Percentiles rank a stretch among this genome's conserved stretches.
phyloP scores from a whole-genome alignment of 2,329 filamentous ascomycete genomes.

The Cladosporium oxysporum region DNA sequence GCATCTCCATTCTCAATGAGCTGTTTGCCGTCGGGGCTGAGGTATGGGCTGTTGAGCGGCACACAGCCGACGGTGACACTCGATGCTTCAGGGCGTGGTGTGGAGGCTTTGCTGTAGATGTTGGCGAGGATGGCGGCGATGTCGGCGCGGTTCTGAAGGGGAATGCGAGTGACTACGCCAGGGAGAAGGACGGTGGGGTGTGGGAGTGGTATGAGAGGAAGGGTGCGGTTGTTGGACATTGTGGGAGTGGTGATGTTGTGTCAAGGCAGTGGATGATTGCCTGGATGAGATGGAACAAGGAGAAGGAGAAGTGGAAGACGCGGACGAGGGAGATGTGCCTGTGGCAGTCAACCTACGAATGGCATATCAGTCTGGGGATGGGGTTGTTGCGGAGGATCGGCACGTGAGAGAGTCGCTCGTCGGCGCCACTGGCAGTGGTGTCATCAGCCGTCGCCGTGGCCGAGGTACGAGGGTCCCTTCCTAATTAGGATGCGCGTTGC shows the following conservation, averaged over 20 bases:
- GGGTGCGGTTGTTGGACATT: slow-evolving; percentile 35
- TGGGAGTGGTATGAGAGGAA: slow-evolving; percentile 82
- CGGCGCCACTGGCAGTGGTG: slow-evolving; percentile 15
- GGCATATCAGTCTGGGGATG: slow-evolving; percentile 8
- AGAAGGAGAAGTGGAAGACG: slow-evolving; percentile 3
- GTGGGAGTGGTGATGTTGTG: not conserved
- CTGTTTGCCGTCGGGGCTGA: slow-evolving; percentile 73
- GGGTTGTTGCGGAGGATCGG: slow-evolving; percentile 12
- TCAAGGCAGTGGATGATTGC: not conserved
- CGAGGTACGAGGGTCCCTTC: slow-evolving; percentile 9
- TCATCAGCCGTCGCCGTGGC: slow-evolving; percentile 3
- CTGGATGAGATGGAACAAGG: not conserved
- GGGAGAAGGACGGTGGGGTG: slow-evolving; percentile 81
- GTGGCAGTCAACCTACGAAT: not conserved
- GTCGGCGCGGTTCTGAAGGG: slow-evolving; percentile 80
- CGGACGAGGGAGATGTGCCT: not conserved
- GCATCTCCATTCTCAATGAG: slow-evolving; percentile 67
- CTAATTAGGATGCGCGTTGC: slow-evolving; percentile 5
- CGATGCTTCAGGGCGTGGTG: slow-evolving; percentile 62
- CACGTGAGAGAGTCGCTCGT: slow-evolving; percentile 16
- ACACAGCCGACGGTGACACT: slow-evolving; percentile 83
- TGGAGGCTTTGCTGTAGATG: slow-evolving; percentile 74
- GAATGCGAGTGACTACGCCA: slow-evolving; percentile 79
- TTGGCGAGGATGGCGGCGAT: slow-evolving; percentile 84
- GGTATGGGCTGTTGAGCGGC: slow-evolving; percentile 73